Conservation (phyloP, 306 rosid genomes). For the Hylodesmum podocarpum region DNA sequence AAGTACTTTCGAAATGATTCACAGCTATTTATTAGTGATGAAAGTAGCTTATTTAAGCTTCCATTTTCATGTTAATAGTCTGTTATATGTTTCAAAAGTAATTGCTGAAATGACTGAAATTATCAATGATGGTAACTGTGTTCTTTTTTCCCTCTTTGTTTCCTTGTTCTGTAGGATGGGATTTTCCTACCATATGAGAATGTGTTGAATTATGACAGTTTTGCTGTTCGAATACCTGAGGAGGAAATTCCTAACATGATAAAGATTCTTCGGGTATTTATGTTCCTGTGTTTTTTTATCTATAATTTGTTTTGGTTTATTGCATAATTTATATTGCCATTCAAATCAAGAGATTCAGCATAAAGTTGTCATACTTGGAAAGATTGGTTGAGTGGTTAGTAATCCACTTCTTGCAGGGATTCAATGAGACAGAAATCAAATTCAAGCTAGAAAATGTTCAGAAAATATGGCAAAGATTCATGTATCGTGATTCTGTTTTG, state of each 20-base stretch:
- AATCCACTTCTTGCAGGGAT: conserved; percentile 49
- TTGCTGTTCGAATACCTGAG: conserved; percentile 78
- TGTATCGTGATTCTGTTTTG: conserved; percentile 75
- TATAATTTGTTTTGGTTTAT: neutral
- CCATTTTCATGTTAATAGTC: conserved; percentile 7
- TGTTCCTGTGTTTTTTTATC: neutral
- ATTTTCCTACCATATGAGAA: conserved; percentile 90
- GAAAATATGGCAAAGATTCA: conserved; percentile 84
- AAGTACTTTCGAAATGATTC: conserved; percentile 12
- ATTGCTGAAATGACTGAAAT: conserved; percentile 8
- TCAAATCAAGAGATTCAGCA: neutral
- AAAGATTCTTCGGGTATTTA: conserved; percentile 67
- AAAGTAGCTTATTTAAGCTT: conserved; percentile 19
- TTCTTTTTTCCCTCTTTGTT: conserved; percentile 16
- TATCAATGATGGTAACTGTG: neutral
- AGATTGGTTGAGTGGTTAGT: conserved; percentile 29
- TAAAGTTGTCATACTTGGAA: neutral
- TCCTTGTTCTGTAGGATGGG: conserved; percentile 65
- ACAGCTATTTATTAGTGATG: conserved; percentile 5
- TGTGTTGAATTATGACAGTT: conserved; percentile 79
- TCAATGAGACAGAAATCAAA: conserved; percentile 73
- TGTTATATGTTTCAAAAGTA: conserved; percentile 1
- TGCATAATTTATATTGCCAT: conserved; percentile 9
- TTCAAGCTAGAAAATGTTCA: conserved; percentile 66
- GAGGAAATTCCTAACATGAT: conserved; percentile 76